Base-by-base conservation (phyloP, 2,329 filamentous ascomycete genomes). In the Neofusicoccum kwambonambiense region DNA sequence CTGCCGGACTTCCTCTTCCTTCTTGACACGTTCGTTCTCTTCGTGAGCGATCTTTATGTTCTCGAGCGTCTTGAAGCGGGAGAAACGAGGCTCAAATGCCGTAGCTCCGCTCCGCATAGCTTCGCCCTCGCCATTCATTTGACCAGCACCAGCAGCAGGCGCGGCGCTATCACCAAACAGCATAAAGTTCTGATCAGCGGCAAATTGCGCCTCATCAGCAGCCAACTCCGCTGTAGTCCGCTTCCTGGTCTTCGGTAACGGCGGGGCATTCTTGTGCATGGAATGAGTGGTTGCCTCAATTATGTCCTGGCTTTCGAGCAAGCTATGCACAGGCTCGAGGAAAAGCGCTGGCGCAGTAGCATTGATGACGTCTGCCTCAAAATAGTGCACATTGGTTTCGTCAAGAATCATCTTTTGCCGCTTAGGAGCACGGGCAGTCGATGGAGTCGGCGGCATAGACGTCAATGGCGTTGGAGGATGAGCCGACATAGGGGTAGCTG, bases 161-260 rank as follows among this genome's bases (percentile, higher is more conserved):
- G 93, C 84, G 5, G 92, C 86, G 71, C 97, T 94, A 72, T 99
- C 95, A 78, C 93, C 87, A 22, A 92, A 89, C 58, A 98, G 88
- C 92, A 99, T 95, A 70, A 92, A 96, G 52, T 92, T 87, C 77
- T 99, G 93, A 68, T 92, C 89, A 66, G 93, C 91, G 22, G 93
- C 94, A 0, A 93, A 92, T 66, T 92, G 84, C 0, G 95, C 94
- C 78, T 99, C 93, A 73, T 99, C 95, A 7, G 94, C 94, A 8
- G 92, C 95, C 81, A 98, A 87, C 75, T 99, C 94, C 8, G 95
- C 95, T 17, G 96, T 89, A 0, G 95, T 99, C 67, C 94, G 88
- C 83, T 99, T 98, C 65, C 95, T 85, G 7, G 89, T 89, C 82
- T 97, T 97, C 3, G 93, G 93, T 66, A 90, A 86, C 0, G 95